Conservation (phyloP, 2,329 filamentous ascomycete species). For the Nothomitra cinnamomea region DNA sequence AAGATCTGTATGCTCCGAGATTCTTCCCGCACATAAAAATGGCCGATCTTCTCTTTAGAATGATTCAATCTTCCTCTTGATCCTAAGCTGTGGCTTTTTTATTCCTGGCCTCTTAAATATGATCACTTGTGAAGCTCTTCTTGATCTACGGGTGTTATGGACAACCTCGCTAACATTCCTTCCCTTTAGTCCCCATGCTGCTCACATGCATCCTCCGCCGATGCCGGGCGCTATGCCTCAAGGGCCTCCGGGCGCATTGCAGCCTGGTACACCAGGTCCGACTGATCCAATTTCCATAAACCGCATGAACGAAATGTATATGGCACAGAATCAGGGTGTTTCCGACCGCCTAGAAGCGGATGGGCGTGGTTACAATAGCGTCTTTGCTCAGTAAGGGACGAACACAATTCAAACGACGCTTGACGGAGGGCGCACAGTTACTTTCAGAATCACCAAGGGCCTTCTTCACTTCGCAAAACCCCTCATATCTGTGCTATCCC, state of each 20-base stretch:
- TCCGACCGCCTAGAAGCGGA: conserved; percentile 19
- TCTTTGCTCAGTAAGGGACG: conserved; percentile 18
- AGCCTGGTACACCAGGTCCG: conserved; percentile 14
- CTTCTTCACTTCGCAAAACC: not conserved
- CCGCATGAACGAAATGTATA: conserved; percentile 18
- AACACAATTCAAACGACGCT: not conserved
- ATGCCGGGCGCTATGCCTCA: conserved; percentile 13
- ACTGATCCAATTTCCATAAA: conserved; percentile 17
- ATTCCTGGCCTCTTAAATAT: not conserved
- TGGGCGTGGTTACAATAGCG: conserved; percentile 18
- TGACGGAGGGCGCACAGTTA: too few species aligned
- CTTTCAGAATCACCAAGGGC: not conserved
- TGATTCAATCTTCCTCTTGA: conserved; percentile 5
- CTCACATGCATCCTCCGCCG: conserved; percentile 16
- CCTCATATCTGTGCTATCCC: too few species aligned
- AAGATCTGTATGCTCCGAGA: conserved; percentile 1
- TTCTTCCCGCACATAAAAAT: not conserved
- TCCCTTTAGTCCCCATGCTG: conserved; percentile 17
- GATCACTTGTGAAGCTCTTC: conserved; percentile 1
- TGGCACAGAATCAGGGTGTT: conserved; percentile 14
- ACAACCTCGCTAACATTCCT: not conserved
- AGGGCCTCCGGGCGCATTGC: conserved; percentile 15
- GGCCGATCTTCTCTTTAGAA: conserved; percentile 1
- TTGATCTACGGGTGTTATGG: not conserved
- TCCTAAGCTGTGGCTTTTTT: conserved; percentile 4